Conservation (phyloP, 805 yeast genomes). For the Hanseniaspora guilliermondii region DNA sequence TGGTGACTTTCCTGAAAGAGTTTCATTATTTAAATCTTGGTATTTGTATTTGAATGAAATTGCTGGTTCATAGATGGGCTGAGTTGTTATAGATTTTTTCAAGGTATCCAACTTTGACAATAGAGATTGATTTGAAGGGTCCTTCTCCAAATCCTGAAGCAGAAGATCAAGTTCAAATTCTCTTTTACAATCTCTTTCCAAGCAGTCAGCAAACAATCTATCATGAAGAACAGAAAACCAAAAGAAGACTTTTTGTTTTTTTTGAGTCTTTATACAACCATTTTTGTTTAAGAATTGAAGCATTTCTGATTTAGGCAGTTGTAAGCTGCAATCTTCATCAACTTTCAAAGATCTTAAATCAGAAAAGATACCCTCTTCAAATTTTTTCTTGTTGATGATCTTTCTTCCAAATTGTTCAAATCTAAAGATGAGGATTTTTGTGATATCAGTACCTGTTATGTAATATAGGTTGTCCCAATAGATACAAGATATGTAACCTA, state of each 20-base stretch:
- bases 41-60: constrained; percentile 58
- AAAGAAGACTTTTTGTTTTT: constrained; percentile 90
- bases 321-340: constrained; percentile 77
- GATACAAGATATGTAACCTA: constrained; percentile 85
- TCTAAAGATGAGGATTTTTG: constrained; percentile 76
- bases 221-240: constrained; percentile 97
- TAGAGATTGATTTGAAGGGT: not conserved
- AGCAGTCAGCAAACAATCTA: constrained; percentile 78
- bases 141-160: not conserved
- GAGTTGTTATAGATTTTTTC: constrained; percentile 46
- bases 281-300: constrained; percentile 73
- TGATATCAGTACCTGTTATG: constrained; percentile 92
- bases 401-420: constrained; percentile 83
- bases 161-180: constrained; percentile 41
- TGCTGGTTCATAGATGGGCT: constrained; percentile 66
- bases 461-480: constrained; percentile 83
- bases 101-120: not conserved
- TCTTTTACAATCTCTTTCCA: constrained; percentile 80
- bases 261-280: constrained; percentile 82
- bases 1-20: not conserved
- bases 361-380: constrained; percentile 91
- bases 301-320: constrained; percentile 74
- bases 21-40: not conserved
- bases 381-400: constrained; percentile 76
- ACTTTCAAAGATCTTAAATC: constrained; percentile 78